Conservation (phyloP, 2,329 filamentous ascomycete species). For the Ceratocystis papillata region DNA sequence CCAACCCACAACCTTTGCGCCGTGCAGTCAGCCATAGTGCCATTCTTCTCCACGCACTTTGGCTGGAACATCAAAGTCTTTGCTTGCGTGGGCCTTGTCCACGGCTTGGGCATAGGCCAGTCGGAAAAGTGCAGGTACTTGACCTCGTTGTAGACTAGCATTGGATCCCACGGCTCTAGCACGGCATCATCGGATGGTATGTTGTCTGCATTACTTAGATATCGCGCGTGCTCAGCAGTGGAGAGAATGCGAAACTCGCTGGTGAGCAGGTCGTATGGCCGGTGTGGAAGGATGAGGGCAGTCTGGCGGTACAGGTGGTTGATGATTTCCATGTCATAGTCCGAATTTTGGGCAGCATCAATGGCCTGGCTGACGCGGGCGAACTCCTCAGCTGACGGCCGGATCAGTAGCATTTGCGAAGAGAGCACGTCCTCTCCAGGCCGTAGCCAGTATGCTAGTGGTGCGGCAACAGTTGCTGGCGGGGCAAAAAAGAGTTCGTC, state of each 20-base stretch:
- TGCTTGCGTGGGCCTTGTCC: conserved; percentile 29
- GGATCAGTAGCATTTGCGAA: conserved; percentile 50
- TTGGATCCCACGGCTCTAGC: conserved; percentile 43
- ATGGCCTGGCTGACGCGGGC: conserved; percentile 29
- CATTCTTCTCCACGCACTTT: conserved; percentile 35
- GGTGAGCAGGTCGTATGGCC: conserved; percentile 49
- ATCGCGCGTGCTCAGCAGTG: conserved; percentile 38
- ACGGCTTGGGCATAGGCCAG: conserved; percentile 56
- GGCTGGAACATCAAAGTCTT: conserved; percentile 26
- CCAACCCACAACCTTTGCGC: conserved; percentile 26
- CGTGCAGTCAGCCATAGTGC: conserved; percentile 38
- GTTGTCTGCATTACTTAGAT: conserved; percentile 36
- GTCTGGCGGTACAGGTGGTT: conserved; percentile 49
- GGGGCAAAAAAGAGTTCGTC: conserved; percentile 63
- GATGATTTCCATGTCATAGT: conserved; percentile 58
- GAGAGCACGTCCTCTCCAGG: conserved; percentile 45
- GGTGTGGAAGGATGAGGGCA: conserved; percentile 52
- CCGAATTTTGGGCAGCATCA: conserved; percentile 24
- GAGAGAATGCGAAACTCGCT: conserved; percentile 43
- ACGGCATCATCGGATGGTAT: conserved; percentile 32
- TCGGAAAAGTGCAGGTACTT: conserved; percentile 63
- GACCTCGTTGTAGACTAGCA: conserved; percentile 43
- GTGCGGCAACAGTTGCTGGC: conserved; percentile 51
- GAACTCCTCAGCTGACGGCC: conserved; percentile 46
- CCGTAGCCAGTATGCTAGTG: conserved; percentile 59